Percentiles rank a stretch among this genome's conserved stretches.
These are phyloP conservation scores for Triticum dicoccoides DNA, from an alignment of 176 grass and related monocot genomes.

Conservation along the genomic window DNA sequence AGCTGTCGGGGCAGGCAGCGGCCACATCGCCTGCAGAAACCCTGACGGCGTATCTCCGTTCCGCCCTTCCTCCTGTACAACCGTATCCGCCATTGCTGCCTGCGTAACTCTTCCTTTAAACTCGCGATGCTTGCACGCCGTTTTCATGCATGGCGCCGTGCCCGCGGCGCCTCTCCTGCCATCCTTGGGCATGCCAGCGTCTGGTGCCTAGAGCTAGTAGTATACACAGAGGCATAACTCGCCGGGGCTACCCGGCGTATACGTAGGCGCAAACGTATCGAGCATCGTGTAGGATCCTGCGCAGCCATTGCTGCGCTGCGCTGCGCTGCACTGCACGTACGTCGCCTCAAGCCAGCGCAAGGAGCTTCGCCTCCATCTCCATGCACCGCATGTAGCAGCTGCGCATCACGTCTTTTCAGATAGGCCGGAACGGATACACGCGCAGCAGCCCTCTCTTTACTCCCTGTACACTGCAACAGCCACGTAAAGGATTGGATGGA, in stretches of 20 bases:
- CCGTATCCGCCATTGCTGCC: slow-evolving; percentile 29
- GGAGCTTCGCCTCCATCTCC: not conserved
- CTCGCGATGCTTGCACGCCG: not conserved
- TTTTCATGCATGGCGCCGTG: not conserved
- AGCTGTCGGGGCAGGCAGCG: not conserved
- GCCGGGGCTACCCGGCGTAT: not conserved
- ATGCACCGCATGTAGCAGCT: not conserved
- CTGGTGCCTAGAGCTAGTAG: not conserved
- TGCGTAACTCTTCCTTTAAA: not conserved
- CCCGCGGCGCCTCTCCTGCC: no score
- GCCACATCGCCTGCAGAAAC: not conserved
- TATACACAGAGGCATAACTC: not conserved
- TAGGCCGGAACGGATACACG: not conserved
- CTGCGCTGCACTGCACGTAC: not conserved
- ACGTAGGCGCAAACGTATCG: not conserved
- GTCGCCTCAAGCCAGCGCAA: not conserved
- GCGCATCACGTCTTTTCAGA: slow-evolving; percentile 11
- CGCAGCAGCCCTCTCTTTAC: not conserved
- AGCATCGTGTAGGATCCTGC: not conserved
- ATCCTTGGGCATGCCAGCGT: not conserved
- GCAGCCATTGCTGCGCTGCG: not conserved
- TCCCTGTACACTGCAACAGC: not conserved
- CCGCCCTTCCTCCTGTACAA: not conserved
- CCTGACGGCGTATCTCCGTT: slow-evolving; percentile 28
- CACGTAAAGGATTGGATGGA: not conserved